Conservation (phyloP, 164 flowering plant genomes). For the Euptelea pleiosperma region DNA sequence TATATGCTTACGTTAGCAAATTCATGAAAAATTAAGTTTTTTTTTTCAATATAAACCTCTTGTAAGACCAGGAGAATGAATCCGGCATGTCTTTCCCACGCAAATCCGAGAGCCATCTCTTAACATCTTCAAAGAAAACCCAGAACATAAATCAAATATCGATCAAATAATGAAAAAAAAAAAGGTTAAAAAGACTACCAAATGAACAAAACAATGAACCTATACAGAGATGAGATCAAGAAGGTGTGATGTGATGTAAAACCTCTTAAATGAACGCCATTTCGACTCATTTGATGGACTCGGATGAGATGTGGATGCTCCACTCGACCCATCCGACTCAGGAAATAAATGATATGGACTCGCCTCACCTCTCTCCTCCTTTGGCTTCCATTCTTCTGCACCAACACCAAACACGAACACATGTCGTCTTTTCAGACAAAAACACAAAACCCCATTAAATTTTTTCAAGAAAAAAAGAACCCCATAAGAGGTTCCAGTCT, state of each 20-base stretch:
- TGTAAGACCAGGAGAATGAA: constrained; percentile 81
- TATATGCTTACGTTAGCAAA: neutral
- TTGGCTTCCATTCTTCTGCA: constrained; percentile 17
- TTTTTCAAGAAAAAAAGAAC: neutral
- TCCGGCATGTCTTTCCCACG: constrained; percentile 77
- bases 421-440: constrained; percentile 3
- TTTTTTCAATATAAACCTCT: constrained; percentile 60
- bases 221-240: neutral
- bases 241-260: neutral
- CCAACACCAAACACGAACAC: neutral
- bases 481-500: neutral
- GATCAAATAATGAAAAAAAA: neutral
- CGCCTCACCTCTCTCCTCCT: constrained; percentile 43
- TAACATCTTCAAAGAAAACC: constrained; percentile 44
- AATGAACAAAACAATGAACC: neutral
- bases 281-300: constrained; percentile 44
- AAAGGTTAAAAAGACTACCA: neutral
- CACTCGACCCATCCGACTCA: constrained; percentile 53
- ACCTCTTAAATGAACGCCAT: constrained; percentile 64
- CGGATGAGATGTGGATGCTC: constrained; percentile 86
- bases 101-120: constrained; percentile 75
- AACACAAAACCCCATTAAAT: constrained; percentile 1
- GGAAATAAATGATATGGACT: constrained; percentile 61
- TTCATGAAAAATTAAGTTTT: too few relatives aligned
- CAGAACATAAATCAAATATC: neutral